These are phyloP conservation scores for Yamadazyma trypodendri DNA, from an alignment of 1,139 yeast genomes.

Conservation along the genomic window DNA sequence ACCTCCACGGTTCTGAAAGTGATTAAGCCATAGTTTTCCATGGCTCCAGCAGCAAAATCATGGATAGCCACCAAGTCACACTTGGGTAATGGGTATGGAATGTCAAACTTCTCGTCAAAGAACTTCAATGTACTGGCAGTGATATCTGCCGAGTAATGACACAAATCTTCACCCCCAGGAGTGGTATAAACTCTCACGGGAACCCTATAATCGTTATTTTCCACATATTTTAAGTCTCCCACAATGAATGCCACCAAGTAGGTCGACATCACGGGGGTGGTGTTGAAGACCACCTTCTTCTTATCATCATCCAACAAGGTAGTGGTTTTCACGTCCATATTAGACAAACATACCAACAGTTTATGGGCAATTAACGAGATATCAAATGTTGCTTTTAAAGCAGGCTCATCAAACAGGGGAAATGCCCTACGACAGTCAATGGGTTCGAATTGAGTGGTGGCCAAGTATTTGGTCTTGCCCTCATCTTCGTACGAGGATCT, in stretches of 20 bases:
- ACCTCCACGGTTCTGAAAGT: conserved; percentile 56
- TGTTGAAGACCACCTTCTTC: conserved; percentile 49
- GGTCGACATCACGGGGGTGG: conserved; percentile 75
- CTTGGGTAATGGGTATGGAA: conserved; percentile 60
- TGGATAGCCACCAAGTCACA: conserved; percentile 59
- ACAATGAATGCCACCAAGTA: conserved; percentile 76
- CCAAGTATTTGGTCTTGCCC: conserved; percentile 64
- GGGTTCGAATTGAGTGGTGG: conserved; percentile 87
- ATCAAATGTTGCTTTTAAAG: conserved; percentile 75
- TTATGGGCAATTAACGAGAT: conserved; percentile 61
- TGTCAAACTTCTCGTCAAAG: conserved; percentile 51
- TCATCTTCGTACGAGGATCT: conserved; percentile 64
- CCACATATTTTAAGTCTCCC: conserved; percentile 75
- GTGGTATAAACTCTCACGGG: conserved; percentile 58
- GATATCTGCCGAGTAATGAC: conserved; percentile 48
- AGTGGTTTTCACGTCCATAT: conserved; percentile 69
- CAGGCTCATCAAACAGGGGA: conserved; percentile 90
- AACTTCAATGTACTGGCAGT: conserved; percentile 54
- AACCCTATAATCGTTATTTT: conserved; percentile 61
- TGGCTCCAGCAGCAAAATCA: conserved; percentile 59
- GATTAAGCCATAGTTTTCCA: conserved; percentile 62
- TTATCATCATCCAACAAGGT: conserved; percentile 43
- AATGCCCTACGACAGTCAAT: conserved; percentile 89
- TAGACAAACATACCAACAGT: conserved; percentile 67
- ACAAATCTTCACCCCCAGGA: conserved; percentile 51